phyloP scores from a whole-genome alignment of 345 rosid species.

The Psidium friedrichsthalianum region DNA sequence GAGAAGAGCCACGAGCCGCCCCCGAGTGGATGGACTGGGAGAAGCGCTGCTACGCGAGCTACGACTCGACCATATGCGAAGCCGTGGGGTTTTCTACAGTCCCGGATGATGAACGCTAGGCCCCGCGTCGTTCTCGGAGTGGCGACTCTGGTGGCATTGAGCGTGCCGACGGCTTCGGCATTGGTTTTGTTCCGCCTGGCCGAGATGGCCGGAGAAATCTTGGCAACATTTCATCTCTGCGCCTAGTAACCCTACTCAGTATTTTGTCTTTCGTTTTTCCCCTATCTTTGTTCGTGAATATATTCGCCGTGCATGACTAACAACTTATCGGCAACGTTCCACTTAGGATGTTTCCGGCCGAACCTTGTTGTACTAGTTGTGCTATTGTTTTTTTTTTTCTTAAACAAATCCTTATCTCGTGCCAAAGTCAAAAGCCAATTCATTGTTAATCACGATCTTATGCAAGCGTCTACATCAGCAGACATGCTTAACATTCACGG shows the following conservation, averaged over 20 bases:
- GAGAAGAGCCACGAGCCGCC: constrained; percentile 24
- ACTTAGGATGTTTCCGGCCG: not conserved
- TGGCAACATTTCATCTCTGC: not conserved
- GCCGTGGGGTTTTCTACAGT: constrained; percentile 25
- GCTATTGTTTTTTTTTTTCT: not conserved
- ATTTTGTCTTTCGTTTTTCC: too few relatives aligned
- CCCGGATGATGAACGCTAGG: constrained; percentile 24
- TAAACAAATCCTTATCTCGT: not conserved
- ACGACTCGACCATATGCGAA: constrained; percentile 16
- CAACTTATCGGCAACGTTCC: not conserved
- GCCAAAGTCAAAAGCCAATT: not conserved
- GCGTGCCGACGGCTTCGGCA: constrained; percentile 8
- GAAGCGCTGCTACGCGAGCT: constrained; percentile 14
- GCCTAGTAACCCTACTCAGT: not conserved
- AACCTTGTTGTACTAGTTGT: not conserved
- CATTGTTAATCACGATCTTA: not conserved
- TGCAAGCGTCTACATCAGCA: not conserved
- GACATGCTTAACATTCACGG: not conserved
- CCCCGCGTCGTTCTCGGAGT: constrained; percentile 33
- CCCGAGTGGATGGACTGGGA: constrained; percentile 43
- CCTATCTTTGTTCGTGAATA: not conserved
- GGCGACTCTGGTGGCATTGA: constrained; percentile 3
- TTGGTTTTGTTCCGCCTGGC: not conserved
- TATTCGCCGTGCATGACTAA: not conserved
- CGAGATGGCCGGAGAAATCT: not conserved